Evolutionary conservation across 2,329 filamentous ascomycete genomes (phyloP).

Genomic region (Colletotrichum tabaci): DNA sequence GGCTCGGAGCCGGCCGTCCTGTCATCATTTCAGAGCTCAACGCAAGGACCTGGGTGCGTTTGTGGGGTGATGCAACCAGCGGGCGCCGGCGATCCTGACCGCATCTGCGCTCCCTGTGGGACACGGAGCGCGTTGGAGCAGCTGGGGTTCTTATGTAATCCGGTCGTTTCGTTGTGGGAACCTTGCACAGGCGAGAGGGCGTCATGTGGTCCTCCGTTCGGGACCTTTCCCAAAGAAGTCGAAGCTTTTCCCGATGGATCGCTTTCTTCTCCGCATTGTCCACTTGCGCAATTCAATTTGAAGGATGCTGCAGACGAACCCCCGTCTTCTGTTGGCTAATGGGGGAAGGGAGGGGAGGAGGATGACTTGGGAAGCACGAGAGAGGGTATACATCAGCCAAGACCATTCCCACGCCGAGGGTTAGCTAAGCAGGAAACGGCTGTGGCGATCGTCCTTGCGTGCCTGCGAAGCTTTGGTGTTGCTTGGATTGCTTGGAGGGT

Average conservation of each 20-base stretch:
- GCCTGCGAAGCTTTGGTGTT: neutral
- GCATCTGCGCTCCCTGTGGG: neutral
- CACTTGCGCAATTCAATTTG: neutral
- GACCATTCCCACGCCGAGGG: neutral
- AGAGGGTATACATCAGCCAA: slow-evolving; percentile 5
- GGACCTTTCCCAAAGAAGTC: slow-evolving; percentile 5
- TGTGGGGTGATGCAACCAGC: slow-evolving; percentile 9
- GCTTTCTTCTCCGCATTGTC: slow-evolving; percentile 6
- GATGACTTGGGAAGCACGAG: neutral
- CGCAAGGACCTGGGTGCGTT: neutral
- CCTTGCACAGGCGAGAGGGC: slow-evolving; percentile 10
- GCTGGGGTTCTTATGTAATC: neutral
- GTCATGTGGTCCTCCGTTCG: slow-evolving; percentile 19
- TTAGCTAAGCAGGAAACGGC: neutral
- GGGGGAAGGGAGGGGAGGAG: neutral
- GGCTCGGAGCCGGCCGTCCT: slow-evolving; percentile 5
- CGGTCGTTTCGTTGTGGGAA: neutral
- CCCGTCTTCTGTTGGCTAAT: neutral
- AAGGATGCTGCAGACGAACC: neutral
- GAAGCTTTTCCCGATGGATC: slow-evolving; percentile 9
- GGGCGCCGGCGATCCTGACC: slow-evolving; percentile 6
- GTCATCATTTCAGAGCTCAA: slow-evolving; percentile 6
- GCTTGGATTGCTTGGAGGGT: neutral
- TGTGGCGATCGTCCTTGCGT: neutral
- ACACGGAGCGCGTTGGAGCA: neutral